These are phyloP conservation scores for Suillus subalutaceus DNA, from an alignment of 768 basidiomycete species.

Conservation along the genomic window DNA sequence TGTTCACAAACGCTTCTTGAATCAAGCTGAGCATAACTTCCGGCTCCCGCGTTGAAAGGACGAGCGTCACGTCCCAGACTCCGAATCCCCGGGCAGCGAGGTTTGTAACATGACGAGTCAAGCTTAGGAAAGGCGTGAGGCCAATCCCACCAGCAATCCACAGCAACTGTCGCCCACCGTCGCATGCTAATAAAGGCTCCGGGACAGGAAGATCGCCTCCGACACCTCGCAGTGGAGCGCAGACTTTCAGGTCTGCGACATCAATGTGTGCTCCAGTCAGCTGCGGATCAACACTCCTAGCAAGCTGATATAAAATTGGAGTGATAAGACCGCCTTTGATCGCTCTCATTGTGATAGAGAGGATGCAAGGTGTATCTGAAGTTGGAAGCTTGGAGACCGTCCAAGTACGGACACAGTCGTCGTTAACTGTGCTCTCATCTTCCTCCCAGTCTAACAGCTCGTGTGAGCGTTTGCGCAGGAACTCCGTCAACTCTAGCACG, in stretches of 20 bases:
- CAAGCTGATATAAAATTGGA: slow-evolving; percentile 53
- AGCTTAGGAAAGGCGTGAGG: slow-evolving; percentile 62
- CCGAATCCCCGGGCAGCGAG: slow-evolving; percentile 21
- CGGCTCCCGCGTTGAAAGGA: slow-evolving; percentile 57
- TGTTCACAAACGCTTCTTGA: slow-evolving; percentile 25
- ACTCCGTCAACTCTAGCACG: slow-evolving; percentile 54
- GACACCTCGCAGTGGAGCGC: slow-evolving; percentile 53
- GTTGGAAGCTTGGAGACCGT: slow-evolving; percentile 47
- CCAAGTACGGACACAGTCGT: slow-evolving; percentile 69
- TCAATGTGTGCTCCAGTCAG: slow-evolving; percentile 11
- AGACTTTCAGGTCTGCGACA: slow-evolving; percentile 38
- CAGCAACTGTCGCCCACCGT: slow-evolving; percentile 37
- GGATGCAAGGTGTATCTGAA: slow-evolving; percentile 18
- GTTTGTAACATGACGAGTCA: slow-evolving; percentile 38
- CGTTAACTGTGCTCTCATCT: slow-evolving; percentile 48
- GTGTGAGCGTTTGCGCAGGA: slow-evolving; percentile 50
- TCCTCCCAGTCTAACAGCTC: slow-evolving; percentile 52
- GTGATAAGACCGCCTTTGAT: slow-evolving; percentile 59
- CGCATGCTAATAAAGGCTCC: slow-evolving; percentile 25
- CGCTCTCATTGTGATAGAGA: slow-evolving; percentile 57
- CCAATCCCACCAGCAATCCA: slow-evolving; percentile 73
- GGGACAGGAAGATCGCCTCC: slow-evolving; percentile 48
- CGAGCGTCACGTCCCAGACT: slow-evolving; percentile 47
- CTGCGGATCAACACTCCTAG: slow-evolving; percentile 18
- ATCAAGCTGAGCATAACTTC: slow-evolving; percentile 51